Conservation (phyloP, 2,329 filamentous ascomycete genomes). For the Leptodontidium sp. region DNA sequence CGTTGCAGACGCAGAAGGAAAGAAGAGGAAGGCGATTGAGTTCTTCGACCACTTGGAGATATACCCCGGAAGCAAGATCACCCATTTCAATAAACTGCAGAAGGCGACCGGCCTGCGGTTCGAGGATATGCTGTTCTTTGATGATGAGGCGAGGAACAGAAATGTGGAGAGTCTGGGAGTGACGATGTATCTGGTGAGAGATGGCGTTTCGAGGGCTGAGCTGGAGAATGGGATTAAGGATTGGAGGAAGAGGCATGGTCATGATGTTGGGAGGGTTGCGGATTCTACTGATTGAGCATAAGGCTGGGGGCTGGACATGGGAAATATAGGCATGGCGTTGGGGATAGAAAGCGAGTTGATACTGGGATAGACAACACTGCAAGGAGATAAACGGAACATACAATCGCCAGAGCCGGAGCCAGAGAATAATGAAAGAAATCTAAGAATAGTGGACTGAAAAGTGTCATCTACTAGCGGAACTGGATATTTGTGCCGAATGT, state of each 20-base stretch:
- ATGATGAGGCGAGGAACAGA: slow-evolving; percentile 86
- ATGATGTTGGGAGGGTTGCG: slow-evolving; percentile 26
- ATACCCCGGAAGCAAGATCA: slow-evolving; percentile 82
- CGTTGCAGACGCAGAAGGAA: slow-evolving; percentile 50
- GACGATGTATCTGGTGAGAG: slow-evolving; percentile 74
- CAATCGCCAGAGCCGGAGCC: background rate
- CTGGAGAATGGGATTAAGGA: slow-evolving; percentile 80
- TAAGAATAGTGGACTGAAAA: background rate
- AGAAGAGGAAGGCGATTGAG: slow-evolving; percentile 58
- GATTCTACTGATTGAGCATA: slow-evolving; percentile 3
- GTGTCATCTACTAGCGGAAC: no score
- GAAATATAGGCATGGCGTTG: background rate
- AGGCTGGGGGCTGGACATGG: background rate
- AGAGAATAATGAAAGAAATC: background rate
- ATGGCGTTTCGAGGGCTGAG: slow-evolving; percentile 80
- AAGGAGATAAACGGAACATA: background rate
- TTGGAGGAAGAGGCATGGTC: slow-evolving; percentile 73
- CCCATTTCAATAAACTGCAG: slow-evolving; percentile 80
- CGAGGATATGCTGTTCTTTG: slow-evolving; percentile 93
- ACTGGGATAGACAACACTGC: background rate
- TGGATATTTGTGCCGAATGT: no score
- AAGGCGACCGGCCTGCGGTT: slow-evolving; percentile 75
- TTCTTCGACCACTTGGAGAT: slow-evolving; percentile 71
- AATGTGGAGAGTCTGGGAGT: slow-evolving; percentile 81
- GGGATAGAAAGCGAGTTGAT: background rate